Evolutionary conservation across 495 filamentous ascomycete genomes (phyloP).

Genomic region (Aspergillus nidulans): DNA sequence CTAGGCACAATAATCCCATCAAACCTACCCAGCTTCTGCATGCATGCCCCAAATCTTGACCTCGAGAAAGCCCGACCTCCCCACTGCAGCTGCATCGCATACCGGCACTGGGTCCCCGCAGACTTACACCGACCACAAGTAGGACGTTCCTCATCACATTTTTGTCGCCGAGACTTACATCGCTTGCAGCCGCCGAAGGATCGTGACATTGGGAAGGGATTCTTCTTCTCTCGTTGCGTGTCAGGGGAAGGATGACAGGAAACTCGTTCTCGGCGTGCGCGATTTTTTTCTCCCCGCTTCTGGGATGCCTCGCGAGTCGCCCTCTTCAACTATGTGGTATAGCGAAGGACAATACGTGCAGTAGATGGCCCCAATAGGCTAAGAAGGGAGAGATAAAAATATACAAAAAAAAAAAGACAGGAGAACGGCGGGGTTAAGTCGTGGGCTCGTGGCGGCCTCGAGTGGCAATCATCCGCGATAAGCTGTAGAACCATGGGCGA

Average conservation of each 20-base stretch:
- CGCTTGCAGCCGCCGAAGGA: conserved; percentile 43
- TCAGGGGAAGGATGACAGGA: not conserved
- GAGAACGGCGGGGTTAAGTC: not conserved
- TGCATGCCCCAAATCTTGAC: conserved; percentile 45
- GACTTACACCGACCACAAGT: conserved; percentile 33
- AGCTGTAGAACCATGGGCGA: conserved; percentile 15
- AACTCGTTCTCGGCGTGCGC: not conserved
- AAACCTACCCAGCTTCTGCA: conserved; percentile 42
- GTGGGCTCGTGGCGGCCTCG: not conserved
- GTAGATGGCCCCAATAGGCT: not conserved
- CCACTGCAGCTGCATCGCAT: conserved; percentile 28
- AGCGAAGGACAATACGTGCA: not conserved
- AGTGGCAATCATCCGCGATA: conserved; percentile 19
- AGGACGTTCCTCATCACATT: conserved; percentile 42
- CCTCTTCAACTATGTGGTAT: not conserved
- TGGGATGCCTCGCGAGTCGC: conserved; percentile 1
- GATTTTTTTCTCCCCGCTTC: conserved; percentile 10
- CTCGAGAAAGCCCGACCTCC: conserved; percentile 36
- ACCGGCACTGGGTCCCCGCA: conserved; percentile 20
- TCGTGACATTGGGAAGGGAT: conserved; percentile 37
- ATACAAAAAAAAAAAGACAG: not conserved
- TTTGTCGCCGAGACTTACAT: conserved; percentile 45
- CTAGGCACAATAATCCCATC: not conserved
- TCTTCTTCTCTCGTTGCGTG: not conserved
- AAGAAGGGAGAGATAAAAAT: not conserved